Conservation (phyloP, 2,329 filamentous ascomycete genomes). For the Bipolaris zeicola region DNA sequence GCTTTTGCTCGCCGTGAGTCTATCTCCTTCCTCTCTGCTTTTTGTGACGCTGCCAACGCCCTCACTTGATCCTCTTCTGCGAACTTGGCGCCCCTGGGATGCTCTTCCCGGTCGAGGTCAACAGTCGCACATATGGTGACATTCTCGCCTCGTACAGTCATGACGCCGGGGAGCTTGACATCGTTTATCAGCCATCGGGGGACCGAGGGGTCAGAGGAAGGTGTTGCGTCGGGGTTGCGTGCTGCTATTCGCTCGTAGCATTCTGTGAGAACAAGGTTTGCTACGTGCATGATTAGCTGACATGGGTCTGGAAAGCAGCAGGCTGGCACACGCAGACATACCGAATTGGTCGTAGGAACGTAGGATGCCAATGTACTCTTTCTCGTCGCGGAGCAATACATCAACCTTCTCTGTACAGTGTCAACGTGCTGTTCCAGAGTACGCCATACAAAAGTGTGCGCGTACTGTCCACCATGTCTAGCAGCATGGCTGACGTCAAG, state of each 20-base stretch:
- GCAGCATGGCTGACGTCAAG: constrained; percentile 91
- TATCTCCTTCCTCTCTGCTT: constrained; percentile 69
- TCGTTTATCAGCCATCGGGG: constrained; percentile 74
- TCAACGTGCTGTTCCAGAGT: constrained; percentile 16
- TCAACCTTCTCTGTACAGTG: constrained; percentile 81
- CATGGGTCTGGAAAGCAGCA: not conserved
- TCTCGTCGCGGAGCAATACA: constrained; percentile 86
- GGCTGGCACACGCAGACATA: constrained; percentile 52
- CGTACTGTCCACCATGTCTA: constrained; percentile 94
- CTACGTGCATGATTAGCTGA: constrained; percentile 54
- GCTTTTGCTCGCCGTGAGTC: constrained; percentile 68
- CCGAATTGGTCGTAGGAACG: constrained; percentile 98
- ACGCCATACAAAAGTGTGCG: constrained; percentile 7
- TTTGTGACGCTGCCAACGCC: constrained; percentile 73
- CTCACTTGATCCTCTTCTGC: constrained; percentile 73
- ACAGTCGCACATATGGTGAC: constrained; percentile 96
- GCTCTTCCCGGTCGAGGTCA: constrained; percentile 94
- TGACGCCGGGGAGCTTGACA: constrained; percentile 81
- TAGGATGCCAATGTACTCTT: constrained; percentile 90
- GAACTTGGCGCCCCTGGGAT: constrained; percentile 73
- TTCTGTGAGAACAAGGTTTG: constrained; percentile 92
- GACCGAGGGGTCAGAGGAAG: constrained; percentile 25
- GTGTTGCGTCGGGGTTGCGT: constrained; percentile 50
- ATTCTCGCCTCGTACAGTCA: constrained; percentile 93
- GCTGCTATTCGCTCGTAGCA: constrained; percentile 89